Evolutionary conservation across 177 flowering plant genomes (phyloP), one percentile per base, ranked within the genome.

Genomic region (Vitis hybrid): DNA sequence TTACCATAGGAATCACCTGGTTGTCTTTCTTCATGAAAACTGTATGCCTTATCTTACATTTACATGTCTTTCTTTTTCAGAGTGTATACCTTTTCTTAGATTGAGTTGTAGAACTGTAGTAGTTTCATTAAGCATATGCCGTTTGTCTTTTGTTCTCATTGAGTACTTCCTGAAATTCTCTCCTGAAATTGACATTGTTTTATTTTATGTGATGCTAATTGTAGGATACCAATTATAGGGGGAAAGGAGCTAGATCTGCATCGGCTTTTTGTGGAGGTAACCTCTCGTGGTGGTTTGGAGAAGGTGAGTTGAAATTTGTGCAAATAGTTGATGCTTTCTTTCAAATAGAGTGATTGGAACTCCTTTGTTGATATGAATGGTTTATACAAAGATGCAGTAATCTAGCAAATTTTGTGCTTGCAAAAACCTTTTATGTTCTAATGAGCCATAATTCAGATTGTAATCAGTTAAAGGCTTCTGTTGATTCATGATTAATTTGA

Each of bases 271-370:
- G 83, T 91, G 63, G 96, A 91, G 79, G 96, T 88, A 41, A 93
- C 98, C 67, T 83, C 90, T 74, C 91, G 96, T 66, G 94, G 98
- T 68, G 96, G 98, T 32, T 73, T 93, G 73, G 86, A 85, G 63
- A 85, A 86, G 91, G 98, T 90, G 64, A 68, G 63, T 35, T 58
- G 46, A 60, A 41, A 3, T 51, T 2, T 58, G 35, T 11, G 17
- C 48, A 11, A 9, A 15, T 55, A 41, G 46, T 24, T 48, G 56
- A 35, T 62, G 7, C 54, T 8, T 11, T 13, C 41, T 59, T 71
- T 12, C 46, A 41, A 41, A 7, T 41, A 41, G 46, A 41, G 9
- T 7, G 46, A 41, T 41, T 41, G 46, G 46, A 41, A 41, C 46
- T 41, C 46, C 9, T 41, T 4, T 41, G 9, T 41, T 41, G 9